Percentiles rank a stretch among this genome's conserved stretches.
phyloP scores from a whole-genome alignment of 2,329 filamentous ascomycete genomes.

The Talaromyces sp. region DNA sequence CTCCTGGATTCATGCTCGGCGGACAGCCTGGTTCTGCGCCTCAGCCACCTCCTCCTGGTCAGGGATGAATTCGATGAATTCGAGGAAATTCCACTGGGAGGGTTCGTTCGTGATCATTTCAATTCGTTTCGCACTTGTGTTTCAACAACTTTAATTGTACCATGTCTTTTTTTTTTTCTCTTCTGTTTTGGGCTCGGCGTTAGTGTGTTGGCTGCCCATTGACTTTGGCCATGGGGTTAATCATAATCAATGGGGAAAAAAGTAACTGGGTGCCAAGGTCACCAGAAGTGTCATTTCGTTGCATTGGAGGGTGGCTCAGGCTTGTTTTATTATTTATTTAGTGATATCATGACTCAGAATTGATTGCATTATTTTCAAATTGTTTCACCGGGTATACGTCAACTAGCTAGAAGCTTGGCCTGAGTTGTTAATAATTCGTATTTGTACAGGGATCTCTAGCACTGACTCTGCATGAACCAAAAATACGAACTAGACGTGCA shows the following conservation, averaged over 20 bases:
- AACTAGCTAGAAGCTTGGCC: background rate
- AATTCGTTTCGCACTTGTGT: background rate
- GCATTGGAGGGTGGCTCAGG: background rate
- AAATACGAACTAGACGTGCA: no score
- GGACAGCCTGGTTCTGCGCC: slow-evolving; percentile 27
- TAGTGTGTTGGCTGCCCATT: background rate
- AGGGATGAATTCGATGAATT: slow-evolving; percentile 18
- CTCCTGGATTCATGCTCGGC: slow-evolving; percentile 45
- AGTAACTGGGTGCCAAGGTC: background rate
- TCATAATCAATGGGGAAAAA: background rate
- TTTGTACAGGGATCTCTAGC: background rate
- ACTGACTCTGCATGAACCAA: no score
- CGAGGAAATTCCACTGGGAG: background rate
- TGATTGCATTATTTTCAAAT: background rate
- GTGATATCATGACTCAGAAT: background rate
- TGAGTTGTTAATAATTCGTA: background rate
- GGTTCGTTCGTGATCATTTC: background rate
- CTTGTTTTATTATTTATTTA: background rate
- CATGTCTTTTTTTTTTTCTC: background rate
- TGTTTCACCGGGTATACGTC: background rate
- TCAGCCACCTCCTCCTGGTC: slow-evolving; percentile 37
- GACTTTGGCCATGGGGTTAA: background rate
- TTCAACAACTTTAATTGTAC: background rate
- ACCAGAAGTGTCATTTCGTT: background rate
- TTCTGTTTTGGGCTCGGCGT: background rate